Conservation (phyloP, 2,329 filamentous ascomycete genomes). For the Penicillium sp. region DNA sequence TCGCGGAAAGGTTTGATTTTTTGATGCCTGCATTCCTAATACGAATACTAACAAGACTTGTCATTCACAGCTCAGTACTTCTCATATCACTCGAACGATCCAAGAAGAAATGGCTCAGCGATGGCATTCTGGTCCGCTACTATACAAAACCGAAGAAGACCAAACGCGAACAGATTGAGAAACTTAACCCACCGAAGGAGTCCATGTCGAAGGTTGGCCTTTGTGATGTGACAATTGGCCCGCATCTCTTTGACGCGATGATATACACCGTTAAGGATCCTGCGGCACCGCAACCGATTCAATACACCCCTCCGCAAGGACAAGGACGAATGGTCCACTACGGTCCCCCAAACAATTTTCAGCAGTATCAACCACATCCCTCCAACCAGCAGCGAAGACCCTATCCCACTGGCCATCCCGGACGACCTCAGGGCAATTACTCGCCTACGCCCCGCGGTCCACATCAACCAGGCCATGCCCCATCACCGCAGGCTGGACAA, state of each 20-base stretch:
- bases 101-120: constrained; percentile 56
- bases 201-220: constrained; percentile 57
- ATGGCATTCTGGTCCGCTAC: constrained; percentile 57
- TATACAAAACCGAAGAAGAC: constrained; percentile 60
- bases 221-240: constrained; percentile 61
- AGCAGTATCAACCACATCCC: constrained; percentile 44
- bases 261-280: constrained; percentile 57
- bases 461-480: constrained; percentile 21
- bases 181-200: constrained; percentile 51
- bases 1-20: constrained; percentile 53
- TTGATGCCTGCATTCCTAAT: neutral
- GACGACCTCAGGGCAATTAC: constrained; percentile 27
- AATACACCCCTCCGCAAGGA: constrained; percentile 40
- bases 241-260: constrained; percentile 61
- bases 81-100: constrained; percentile 59
- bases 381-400: constrained; percentile 29
- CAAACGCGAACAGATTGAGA: constrained; percentile 50
- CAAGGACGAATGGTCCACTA: constrained; percentile 46
- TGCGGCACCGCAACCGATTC: constrained; percentile 38
- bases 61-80: constrained; percentile 52
- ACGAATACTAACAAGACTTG: constrained; percentile 6
- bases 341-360: constrained; percentile 41
- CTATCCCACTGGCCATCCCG: constrained; percentile 28
- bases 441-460: constrained; percentile 21
- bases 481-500: constrained; percentile 23